Evolutionary conservation across 106 monocot genomes (phyloP).

Genomic region (Hemerocallis citrina): DNA sequence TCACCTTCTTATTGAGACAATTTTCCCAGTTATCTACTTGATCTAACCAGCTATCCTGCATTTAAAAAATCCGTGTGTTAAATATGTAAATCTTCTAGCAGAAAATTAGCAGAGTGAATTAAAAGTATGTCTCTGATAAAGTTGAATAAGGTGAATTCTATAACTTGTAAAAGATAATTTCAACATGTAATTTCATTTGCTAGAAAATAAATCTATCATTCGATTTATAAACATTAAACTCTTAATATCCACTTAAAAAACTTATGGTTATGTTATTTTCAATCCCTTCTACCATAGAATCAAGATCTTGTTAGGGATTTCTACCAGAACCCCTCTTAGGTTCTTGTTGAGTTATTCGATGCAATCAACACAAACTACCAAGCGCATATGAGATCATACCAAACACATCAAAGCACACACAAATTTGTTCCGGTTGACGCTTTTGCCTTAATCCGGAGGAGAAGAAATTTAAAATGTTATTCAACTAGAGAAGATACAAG

Average conservation of each 20-base stretch:
- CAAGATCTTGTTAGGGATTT: too few relatives aligned
- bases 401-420: too few relatives aligned
- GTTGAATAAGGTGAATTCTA: not conserved
- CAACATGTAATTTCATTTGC: not conserved
- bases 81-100: not conserved
- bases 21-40: not conserved
- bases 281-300: slow-evolving; percentile 46
- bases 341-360: too few relatives aligned
- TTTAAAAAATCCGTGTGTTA: not conserved
- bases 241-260: not conserved
- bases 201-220: not conserved
- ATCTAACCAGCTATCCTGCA: not conserved
- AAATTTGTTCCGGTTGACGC: too few relatives aligned
- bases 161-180: not conserved
- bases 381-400: too few relatives aligned
- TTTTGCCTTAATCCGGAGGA: too few relatives aligned
- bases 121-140: not conserved
- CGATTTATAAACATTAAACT: too few relatives aligned
- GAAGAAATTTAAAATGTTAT: too few relatives aligned
- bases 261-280: slow-evolving; percentile 46
- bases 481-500: too few relatives aligned
- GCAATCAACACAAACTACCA: too few relatives aligned
- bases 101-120: not conserved
- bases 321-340: too few relatives aligned
- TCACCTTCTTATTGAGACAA: not conserved